Base-by-base conservation (phyloP, 2,329 filamentous ascomycete species). In the Zasmidium angulare region DNA sequence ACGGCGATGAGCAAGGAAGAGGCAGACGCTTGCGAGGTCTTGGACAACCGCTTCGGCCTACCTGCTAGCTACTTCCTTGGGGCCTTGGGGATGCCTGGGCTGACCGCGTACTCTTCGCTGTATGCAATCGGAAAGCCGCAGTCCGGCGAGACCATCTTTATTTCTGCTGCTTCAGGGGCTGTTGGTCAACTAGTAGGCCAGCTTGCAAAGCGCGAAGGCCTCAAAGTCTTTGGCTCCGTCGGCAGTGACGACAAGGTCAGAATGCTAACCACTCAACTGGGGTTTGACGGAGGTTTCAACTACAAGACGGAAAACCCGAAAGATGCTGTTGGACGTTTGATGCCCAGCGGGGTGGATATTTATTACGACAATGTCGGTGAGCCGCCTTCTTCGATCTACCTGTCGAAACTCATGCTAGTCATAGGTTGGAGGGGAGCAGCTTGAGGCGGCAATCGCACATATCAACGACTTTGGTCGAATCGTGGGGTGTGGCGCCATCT, bases 161-260 rank as follows among this genome's bases (percentile, higher is more conserved):
- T 96, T 66, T 89, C 86, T 59, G 88, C 89, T 2, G 91, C 91
- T 0, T 88, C 87, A 2, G 91, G 91, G 26, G 90, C 90, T 1
- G 91, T 96, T 2, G 91, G 91, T 2, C 89, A 93, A 75, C 73
- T 95, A 7, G 91, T 95, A 19, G 91, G 91, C 4, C 91, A 95
- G 77, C 77, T 96, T 47, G 90, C 90, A 62, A 93, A 93, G 82
- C 85, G 87, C 62, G 87, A 93, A 74, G 91, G 91, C 1, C 76
- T 95, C 58, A 87, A 77, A 49, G 91, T 96, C 46, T 88, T 96
- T 63, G 91, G 91, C 20, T 90, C 86, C 53, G 90, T 91, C 10
- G 91, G 91, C 2, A 86, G 86, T 19, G 88, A 93, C 69, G 87
- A 89, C 70, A 96, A 96, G 80, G 80, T 92, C 22, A 84, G 89